Conservation (phyloP, 768 basidiomycete species). For the Suillus bovinus region DNA sequence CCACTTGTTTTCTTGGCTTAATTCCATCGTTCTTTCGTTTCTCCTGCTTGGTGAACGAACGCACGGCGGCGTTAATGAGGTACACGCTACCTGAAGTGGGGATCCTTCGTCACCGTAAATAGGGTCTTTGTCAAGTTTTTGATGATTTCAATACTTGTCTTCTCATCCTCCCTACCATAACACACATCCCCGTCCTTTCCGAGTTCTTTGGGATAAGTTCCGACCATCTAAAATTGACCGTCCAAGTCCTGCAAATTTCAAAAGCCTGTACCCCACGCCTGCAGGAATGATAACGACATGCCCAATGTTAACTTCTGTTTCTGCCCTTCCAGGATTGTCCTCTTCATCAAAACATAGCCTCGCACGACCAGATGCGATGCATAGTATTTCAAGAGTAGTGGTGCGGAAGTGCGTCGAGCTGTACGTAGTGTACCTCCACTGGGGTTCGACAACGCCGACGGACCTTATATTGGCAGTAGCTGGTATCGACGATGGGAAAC, state of each 20-base stretch:
- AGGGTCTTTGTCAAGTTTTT: slow-evolving; percentile 35
- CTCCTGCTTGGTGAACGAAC: neutral
- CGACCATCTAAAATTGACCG: slow-evolving; percentile 40
- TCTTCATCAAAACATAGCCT: slow-evolving; percentile 43
- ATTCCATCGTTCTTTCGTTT: neutral
- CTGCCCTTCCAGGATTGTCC: slow-evolving; percentile 32
- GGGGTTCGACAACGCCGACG: slow-evolving; percentile 36
- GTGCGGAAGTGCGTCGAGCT: slow-evolving; percentile 41
- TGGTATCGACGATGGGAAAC: slow-evolving; percentile 25
- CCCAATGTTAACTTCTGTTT: slow-evolving; percentile 33
- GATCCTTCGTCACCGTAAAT: slow-evolving; percentile 41
- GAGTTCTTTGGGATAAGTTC: slow-evolving; percentile 40
- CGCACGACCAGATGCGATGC: slow-evolving; percentile 34
- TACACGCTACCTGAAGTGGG: slow-evolving; percentile 27
- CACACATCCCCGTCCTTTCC: slow-evolving; percentile 42
- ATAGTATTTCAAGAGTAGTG: slow-evolving; percentile 44
- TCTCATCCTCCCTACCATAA: slow-evolving; percentile 36
- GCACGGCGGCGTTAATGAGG: neutral
- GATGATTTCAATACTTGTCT: slow-evolving; percentile 28
- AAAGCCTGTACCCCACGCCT: slow-evolving; percentile 39
- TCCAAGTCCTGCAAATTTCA: slow-evolving; percentile 32
- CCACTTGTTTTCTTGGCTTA: neutral
- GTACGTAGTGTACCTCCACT: slow-evolving; percentile 47
- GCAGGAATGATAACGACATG: slow-evolving; percentile 45
- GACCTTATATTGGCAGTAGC: slow-evolving; percentile 29